Conservation (phyloP, 2,329 filamentous ascomycete species). For the Proliferodiscus dingleyae region DNA sequence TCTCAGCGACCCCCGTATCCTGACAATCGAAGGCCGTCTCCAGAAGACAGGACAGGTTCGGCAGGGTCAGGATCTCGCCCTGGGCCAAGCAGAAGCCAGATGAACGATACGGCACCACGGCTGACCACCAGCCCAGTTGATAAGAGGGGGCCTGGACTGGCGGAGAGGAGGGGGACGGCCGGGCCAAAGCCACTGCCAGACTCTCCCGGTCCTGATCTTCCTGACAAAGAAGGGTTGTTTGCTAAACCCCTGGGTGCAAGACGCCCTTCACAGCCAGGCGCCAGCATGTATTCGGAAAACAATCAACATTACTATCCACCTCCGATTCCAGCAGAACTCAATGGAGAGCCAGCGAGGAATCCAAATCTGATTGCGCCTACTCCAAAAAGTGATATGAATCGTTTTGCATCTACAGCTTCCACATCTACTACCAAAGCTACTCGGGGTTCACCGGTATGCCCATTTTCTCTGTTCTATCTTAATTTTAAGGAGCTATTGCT, state of each 20-base stretch:
- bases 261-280: constrained; percentile 18
- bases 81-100: constrained; percentile 16
- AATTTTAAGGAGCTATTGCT: too few species aligned
- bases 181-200: constrained; percentile 76
- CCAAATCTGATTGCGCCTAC: constrained; percentile 24
- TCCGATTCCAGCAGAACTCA: constrained; percentile 36
- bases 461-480: too few species aligned
- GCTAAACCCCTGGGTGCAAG: constrained; percentile 47
- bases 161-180: constrained; percentile 75
- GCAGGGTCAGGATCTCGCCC: constrained; percentile 17
- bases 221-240: constrained; percentile 76
- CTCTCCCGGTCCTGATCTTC: constrained; percentile 70
- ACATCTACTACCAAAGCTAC: constrained; percentile 89
- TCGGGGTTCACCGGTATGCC: constrained; percentile 66
- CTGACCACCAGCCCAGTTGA: constrained; percentile 41
- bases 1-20: constrained; percentile 33
- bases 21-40: constrained; percentile 24
- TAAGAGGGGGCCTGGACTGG: constrained; percentile 60
- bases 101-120: constrained; percentile 31
- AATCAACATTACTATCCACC: constrained; percentile 51
- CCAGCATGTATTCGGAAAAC: constrained; percentile 23
- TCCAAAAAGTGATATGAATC: constrained; percentile 45
- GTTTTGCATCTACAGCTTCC: constrained; percentile 77
- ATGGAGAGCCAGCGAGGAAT: constrained; percentile 15
- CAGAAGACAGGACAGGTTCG: constrained; percentile 18